Evolutionary conservation across 1,284 basidiomycete species (phyloP), one percentile per base, ranked within the genome.

Genomic region (Apiotrichum brassicae): DNA sequence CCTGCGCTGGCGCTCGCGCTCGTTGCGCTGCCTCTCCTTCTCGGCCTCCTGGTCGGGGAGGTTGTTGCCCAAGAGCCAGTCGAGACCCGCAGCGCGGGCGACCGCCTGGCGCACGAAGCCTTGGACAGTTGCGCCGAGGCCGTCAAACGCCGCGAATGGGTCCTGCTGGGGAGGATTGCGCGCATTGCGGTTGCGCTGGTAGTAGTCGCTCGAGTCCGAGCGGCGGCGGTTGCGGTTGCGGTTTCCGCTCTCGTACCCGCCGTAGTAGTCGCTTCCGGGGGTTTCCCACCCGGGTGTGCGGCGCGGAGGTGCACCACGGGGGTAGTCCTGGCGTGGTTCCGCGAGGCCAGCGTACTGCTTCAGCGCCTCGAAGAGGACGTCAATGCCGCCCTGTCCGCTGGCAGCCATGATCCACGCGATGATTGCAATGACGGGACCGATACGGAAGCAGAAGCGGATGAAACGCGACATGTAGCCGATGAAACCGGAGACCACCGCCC

Each of bases 391-490:
- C 46, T 71, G 70, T 16, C 65, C 70, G 4, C 61, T 64, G 25
- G 50, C 58, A 19, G 63, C 56, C 70, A 71, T 71, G 46, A 70
- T 32, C 65, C 65, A 70, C 2, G 58, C 64, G 23, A 66, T 56
- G 19, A 71, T 34, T 5, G 60, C 68, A 18, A 71, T 48, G 19
- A 71, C 55, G 3, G 70, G 68, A 6, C 61, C 66, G 48, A 70
- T 58, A 35, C 60, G 60, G 46, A 64, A 40, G 23, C 56, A 54
- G 59, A 71, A 69, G n/a, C 68, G 59, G 6, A 70, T 13, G 50
- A 71, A 60, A 2, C 70, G 61, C 12, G 60, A 59, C 22, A 64
- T 55, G 51, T 66, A 68, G 8, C 62, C 62, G 22, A 70, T 40
- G 13, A 69, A 42, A 1, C 61, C 60, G 6, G 63, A 32, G 22